These are phyloP conservation scores for Sanguinoderma infundibulare DNA, from an alignment of 1,284 basidiomycete species.

Conservation along the genomic window DNA sequence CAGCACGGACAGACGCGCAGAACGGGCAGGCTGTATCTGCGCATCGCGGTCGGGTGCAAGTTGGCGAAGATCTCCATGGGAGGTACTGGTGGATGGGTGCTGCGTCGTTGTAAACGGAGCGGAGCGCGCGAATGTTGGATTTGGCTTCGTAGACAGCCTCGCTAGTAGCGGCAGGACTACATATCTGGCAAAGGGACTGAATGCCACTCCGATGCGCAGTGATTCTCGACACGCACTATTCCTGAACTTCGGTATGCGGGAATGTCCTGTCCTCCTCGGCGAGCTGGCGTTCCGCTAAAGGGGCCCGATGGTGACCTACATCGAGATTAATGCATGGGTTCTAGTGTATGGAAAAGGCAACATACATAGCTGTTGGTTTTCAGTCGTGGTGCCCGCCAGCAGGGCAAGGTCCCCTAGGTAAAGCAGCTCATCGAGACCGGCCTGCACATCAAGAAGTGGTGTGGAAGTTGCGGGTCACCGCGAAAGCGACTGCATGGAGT, in stretches of 20 bases:
- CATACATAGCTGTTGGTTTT: not conserved
- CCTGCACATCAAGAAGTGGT: no score
- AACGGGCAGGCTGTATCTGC: not conserved
- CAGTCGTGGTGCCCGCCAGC: not conserved
- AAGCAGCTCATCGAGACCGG: no score
- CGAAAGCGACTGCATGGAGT: no score
- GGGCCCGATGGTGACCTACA: no score
- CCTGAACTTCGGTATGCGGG: not conserved
- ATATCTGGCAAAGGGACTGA: not conserved
- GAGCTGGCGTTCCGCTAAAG: not conserved
- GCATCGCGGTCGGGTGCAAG: not conserved
- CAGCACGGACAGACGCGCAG: not conserved
- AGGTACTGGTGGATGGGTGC: not conserved
- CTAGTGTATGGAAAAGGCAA: not conserved
- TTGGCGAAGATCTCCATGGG: slow-evolving; percentile 1
- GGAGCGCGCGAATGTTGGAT: not conserved
- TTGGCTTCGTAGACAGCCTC: not conserved
- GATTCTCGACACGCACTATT: not conserved
- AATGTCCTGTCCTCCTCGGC: not conserved
- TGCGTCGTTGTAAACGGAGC: not conserved
- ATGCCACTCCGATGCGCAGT: not conserved
- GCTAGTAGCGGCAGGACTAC: not conserved
- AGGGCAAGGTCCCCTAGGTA: not conserved
- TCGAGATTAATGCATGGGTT: not conserved
- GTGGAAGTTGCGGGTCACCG: no score